Evolutionary conservation across 1,139 yeast species (phyloP).

Genomic region (Taphrina deformans): DNA sequence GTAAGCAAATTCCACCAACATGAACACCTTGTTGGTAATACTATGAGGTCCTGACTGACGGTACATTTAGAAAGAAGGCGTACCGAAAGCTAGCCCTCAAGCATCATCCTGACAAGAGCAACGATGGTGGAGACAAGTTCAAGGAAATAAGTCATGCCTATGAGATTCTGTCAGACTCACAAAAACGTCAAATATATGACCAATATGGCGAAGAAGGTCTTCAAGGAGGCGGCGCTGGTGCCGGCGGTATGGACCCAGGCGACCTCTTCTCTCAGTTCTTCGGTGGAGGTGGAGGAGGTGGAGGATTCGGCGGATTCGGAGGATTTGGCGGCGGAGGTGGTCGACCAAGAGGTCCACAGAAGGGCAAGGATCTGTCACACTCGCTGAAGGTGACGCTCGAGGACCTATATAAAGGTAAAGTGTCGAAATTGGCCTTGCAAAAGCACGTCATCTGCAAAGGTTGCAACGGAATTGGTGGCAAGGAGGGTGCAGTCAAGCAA

Average conservation of each 20-base stretch:
- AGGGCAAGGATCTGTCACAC: slow-evolving; percentile 84
- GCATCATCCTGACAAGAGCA: slow-evolving; percentile 92
- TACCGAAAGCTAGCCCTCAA: slow-evolving; percentile 72
- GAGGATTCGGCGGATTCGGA: slow-evolving; percentile 44
- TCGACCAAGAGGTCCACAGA: slow-evolving; percentile 76
- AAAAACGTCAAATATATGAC: slow-evolving; percentile 87
- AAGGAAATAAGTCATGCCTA: slow-evolving; percentile 52
- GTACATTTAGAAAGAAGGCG: slow-evolving; percentile 1
- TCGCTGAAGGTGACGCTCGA: slow-evolving; percentile 81
- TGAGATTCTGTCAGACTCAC: slow-evolving; percentile 79
- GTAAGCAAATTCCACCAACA: background rate
- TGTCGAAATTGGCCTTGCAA: slow-evolving; percentile 88
- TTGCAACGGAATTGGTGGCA: slow-evolving; percentile 97
- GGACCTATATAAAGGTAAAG: slow-evolving; percentile 92
- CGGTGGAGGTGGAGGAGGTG: slow-evolving; percentile 60
- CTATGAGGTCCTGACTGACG: background rate
- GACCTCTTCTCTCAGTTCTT: slow-evolving; percentile 93
- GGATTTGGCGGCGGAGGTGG: slow-evolving; percentile 56
- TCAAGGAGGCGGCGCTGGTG: slow-evolving; percentile 70
- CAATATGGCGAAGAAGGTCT: slow-evolving; percentile 91
- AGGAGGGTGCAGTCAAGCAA: slow-evolving; percentile 81
- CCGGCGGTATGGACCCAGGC: slow-evolving; percentile 69
- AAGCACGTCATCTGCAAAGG: slow-evolving; percentile 83
- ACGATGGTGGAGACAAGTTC: slow-evolving; percentile 91
- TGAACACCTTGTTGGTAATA: background rate